Evolutionary conservation across 1,139 yeast genomes (phyloP).

Genomic region (Blastobotrys proliferans): DNA sequence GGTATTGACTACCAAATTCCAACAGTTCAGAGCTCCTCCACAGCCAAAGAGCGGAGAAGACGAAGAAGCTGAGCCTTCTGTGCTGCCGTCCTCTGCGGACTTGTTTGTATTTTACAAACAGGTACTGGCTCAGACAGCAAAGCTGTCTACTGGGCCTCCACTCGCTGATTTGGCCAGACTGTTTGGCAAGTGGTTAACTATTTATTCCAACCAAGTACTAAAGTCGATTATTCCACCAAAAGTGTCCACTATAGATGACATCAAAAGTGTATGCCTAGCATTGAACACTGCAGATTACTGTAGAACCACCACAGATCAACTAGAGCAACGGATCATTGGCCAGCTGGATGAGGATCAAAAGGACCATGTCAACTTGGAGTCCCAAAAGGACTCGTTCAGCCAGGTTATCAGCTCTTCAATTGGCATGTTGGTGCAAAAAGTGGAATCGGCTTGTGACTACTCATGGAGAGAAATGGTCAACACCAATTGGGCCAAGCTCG

Average conservation of each 20-base stretch:
- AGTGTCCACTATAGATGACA: constrained; percentile 49
- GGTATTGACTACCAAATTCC: constrained; percentile 54
- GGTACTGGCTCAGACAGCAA: constrained; percentile 68
- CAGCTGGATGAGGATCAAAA: constrained; percentile 43
- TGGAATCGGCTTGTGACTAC: constrained; percentile 58
- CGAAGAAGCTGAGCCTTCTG: constrained; percentile 49
- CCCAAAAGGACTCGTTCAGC: constrained; percentile 52
- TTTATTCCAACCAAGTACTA: constrained; percentile 60
- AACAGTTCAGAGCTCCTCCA: constrained; percentile 33
- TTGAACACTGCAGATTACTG: constrained; percentile 90
- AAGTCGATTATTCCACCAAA: constrained; percentile 53
- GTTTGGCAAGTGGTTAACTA: constrained; percentile 63
- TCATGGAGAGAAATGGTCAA: constrained; percentile 86
- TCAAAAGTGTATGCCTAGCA: constrained; percentile 64
- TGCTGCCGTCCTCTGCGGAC: constrained; percentile 81
- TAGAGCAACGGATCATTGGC: constrained; percentile 59
- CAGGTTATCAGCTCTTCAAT: constrained; percentile 58
- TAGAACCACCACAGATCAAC: constrained; percentile 68
- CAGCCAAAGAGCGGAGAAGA: constrained; percentile 36
- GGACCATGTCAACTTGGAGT: constrained; percentile 47
- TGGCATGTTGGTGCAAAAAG: constrained; percentile 52
- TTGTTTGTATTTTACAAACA: constrained; percentile 73
- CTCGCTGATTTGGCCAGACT: constrained; percentile 58
- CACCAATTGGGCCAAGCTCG: constrained; percentile 66
- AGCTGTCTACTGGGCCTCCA: constrained; percentile 66